These are phyloP conservation scores for Didymella glomerata DNA, from an alignment of 2,329 filamentous ascomycete species.

Conservation along the genomic window DNA sequence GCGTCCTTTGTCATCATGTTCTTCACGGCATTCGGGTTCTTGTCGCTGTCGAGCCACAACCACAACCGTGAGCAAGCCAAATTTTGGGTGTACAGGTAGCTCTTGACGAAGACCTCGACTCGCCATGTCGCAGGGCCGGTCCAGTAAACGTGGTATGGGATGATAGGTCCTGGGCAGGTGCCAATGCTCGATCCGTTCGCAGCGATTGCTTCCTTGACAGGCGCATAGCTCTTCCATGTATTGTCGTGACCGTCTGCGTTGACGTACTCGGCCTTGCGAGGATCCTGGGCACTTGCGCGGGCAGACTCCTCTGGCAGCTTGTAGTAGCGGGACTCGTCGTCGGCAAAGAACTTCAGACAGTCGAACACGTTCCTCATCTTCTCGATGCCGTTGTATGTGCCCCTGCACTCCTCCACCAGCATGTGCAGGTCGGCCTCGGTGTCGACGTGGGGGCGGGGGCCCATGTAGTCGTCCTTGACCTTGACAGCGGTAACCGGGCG, in stretches of 20 bases:
- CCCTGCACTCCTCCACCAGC: constrained; percentile 63
- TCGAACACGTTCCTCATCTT: constrained; percentile 64
- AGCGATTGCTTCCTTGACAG: constrained; percentile 46
- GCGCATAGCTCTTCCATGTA: constrained; percentile 49
- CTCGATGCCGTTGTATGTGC: constrained; percentile 61
- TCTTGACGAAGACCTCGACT: constrained; percentile 65
- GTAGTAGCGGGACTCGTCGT: constrained; percentile 61
- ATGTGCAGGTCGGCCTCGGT: constrained; percentile 62
- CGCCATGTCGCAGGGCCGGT: constrained; percentile 65
- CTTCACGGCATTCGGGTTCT: constrained; percentile 59
- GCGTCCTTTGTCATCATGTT: constrained; percentile 62
- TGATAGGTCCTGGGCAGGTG: constrained; percentile 64
- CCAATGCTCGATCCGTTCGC: constrained; percentile 55
- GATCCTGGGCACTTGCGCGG: constrained; percentile 54
- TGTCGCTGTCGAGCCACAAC: constrained; percentile 64
- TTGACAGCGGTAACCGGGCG: constrained; percentile 60
- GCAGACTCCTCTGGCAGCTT: constrained; percentile 53
- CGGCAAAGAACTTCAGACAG: constrained; percentile 61
- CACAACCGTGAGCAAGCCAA: constrained; percentile 63
- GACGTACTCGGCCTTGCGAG: constrained; percentile 54
- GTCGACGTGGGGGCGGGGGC: constrained; percentile 61
- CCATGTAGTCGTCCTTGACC: constrained; percentile 62
- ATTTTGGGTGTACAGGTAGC: constrained; percentile 65
- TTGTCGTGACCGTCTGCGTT: constrained; percentile 55
- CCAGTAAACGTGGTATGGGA: constrained; percentile 66